Evolutionary conservation across 768 basidiomycete species (phyloP), one percentile per base, ranked within the genome.

Genomic region (Suillus hirtellus): DNA sequence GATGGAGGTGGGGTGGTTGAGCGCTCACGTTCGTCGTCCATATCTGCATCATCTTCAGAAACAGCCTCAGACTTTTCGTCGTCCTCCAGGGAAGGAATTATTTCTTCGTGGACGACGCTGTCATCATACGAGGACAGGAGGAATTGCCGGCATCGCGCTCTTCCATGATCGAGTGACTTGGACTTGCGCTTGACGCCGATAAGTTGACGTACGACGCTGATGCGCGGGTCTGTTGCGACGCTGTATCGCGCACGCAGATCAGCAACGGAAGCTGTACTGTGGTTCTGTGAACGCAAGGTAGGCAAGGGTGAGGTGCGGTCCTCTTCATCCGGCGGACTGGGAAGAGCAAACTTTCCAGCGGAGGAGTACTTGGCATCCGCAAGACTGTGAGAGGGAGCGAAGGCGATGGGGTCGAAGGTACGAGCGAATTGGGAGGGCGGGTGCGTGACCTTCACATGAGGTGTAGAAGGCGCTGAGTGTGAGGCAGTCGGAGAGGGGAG

Each of bases 341-440:
- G 85, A 53, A 90, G 73, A 27, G 81, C 80, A 69, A 93, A 94
- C 73, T 93, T 93, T 37, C 92, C 92, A 31, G 80, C 67, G 0
- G 79, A 77, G 58, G 74, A 72, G 68, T 95, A 93, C 75, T 95
- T 95, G 11, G 85, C 85, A 70, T 94, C 92, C 15, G 85, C 79
- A 15, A 79, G 66, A 19, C 82, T 80, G 70, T 93, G 89, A 50
- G 81, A 84, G 11, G 79, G 73, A 0, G 88, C 84, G 64, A 95
- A 93, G 0, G 88, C 86, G 31, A 95, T 90, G 0, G 92, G 86
- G 43, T 92, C 89, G 64, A 92, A 94, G 38, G 38, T 58, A 10
- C 38, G 38, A 40, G 55, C 2, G 34, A 76, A 72, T 59, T 66
- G 70, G 70, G 68, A 65, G 73, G 64, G 59, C 66, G 58, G 50